A percentile compares a stretch with the other conserved stretches of the same genome.
phyloP scores from a whole-genome alignment of 371 early-diverging fungal species.

The Ecytonucleospora hepatopenaei region DNA sequence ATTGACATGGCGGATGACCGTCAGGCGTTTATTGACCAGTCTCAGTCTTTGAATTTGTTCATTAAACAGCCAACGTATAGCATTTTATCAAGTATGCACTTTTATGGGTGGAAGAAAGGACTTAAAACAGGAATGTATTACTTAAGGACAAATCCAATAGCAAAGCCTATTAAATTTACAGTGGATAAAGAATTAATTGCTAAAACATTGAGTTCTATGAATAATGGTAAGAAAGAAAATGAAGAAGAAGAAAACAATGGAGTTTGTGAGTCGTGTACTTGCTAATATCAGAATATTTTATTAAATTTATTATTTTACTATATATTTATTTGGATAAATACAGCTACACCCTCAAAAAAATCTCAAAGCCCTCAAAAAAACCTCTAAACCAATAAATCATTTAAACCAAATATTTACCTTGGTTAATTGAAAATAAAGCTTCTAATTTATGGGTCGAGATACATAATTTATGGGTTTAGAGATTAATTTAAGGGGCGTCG shows the following conservation, averaged over 20 bases:
- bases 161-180: constrained; percentile 87
- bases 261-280: no score
- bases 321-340: no score
- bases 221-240: background rate
- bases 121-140: constrained; percentile 99
- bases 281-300: no score
- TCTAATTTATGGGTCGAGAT: no score
- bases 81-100: constrained; percentile 90
- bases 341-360: no score
- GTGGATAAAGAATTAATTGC: constrained; percentile 51
- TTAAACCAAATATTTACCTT: no score
- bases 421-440: no score
- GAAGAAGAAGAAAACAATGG: constrained; percentile 22
- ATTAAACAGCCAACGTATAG: constrained; percentile 75
- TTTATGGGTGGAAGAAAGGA: constrained; percentile 92
- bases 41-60: constrained; percentile 90
- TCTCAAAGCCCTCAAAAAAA: no score
- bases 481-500: no score
- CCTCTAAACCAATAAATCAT: no score
- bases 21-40: constrained; percentile 92
- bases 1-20: constrained; percentile 71
- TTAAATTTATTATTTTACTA: no score
- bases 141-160: constrained; percentile 83
- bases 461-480: no score
- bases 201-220: constrained; percentile 31